Evolutionary conservation across 306 rosid genomes (phyloP).

Genomic region (Mimosa bimucronata): DNA sequence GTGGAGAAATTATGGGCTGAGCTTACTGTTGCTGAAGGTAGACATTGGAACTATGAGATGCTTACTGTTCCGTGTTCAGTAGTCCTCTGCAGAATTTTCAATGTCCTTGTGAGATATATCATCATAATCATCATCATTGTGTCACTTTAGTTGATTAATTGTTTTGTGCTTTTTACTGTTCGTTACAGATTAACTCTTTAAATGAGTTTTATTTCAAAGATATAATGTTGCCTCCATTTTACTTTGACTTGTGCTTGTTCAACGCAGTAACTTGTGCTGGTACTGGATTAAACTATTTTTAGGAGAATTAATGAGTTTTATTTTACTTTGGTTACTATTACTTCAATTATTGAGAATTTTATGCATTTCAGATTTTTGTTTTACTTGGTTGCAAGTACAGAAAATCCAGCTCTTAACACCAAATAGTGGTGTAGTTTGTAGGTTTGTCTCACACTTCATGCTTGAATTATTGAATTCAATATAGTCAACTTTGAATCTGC

Average conservation of each 20-base stretch:
- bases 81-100: constrained; percentile 28
- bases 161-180: not conserved
- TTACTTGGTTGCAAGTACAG: constrained; percentile 65
- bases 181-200: not conserved
- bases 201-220: too few species aligned
- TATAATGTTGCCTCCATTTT: too few species aligned
- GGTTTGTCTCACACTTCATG: constrained; percentile 50
- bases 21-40: constrained; percentile 63
- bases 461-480: not conserved
- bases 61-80: constrained; percentile 20
- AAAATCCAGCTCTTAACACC: constrained; percentile 88
- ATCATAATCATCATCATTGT: constrained; percentile 1
- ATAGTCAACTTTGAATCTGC: not conserved
- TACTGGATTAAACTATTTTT: too few species aligned
- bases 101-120: constrained; percentile 15
- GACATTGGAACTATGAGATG: constrained; percentile 73
- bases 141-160: too few species aligned
- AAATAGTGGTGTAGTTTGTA: constrained; percentile 93
- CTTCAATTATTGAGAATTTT: not conserved
- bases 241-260: too few species aligned
- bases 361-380: too few species aligned
- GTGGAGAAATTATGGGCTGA: constrained; percentile 90
- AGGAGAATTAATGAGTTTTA: too few species aligned
- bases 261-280: too few species aligned
- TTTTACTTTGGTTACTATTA: not conserved